Base-by-base conservation (phyloP, 148 eudicot species). In the Cornus suecica region DNA sequence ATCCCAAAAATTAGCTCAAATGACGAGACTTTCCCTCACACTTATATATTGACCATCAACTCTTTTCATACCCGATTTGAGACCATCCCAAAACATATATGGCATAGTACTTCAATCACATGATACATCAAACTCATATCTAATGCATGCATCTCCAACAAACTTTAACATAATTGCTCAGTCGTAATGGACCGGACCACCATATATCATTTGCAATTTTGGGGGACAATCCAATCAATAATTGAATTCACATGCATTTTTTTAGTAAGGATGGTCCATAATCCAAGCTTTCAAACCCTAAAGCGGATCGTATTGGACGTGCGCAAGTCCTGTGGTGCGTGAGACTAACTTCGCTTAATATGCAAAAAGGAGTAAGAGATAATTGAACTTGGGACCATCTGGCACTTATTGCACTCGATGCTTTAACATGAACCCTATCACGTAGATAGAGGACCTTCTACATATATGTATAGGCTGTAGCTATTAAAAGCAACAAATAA, bases 371-470 rank as follows among this genome's bases (percentile, higher is more conserved):
- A 42, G 25, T 48, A 23, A 5, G 52, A 60, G 72, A 45, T 14
- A 45, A 56, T 37, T 37, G 32, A 28, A 22, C 31, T 70, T 56
- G 62, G 74, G 74, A 48, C 74, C 74, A 52, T 10, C 15, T 52
- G 10, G 37, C n/a, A 71, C 74, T 54, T 28, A 70, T 70, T 70
- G 63, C 58, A 52, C 60, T 70, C 74, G 10, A 70, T 27, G 24
- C 13, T 5, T 5, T 18, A 70, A n/a, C 63, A 71, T 52, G 63
- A 71, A 27, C 48, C 29, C 41, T 18, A 65, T 65, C 2, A 52
- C 2, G 16, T 14, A 52, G 58, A 52, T 52, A 14, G 20, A 52
- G 4, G 58, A 52, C 22, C 58, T 14, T 20, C 58, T 52, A 52
- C 16, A 52, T 48, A 48, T 9, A 48, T 48, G 10, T 52, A 52